Conservation (phyloP, 352 stramenopile species). For the Pythium aphanidermatum region DNA sequence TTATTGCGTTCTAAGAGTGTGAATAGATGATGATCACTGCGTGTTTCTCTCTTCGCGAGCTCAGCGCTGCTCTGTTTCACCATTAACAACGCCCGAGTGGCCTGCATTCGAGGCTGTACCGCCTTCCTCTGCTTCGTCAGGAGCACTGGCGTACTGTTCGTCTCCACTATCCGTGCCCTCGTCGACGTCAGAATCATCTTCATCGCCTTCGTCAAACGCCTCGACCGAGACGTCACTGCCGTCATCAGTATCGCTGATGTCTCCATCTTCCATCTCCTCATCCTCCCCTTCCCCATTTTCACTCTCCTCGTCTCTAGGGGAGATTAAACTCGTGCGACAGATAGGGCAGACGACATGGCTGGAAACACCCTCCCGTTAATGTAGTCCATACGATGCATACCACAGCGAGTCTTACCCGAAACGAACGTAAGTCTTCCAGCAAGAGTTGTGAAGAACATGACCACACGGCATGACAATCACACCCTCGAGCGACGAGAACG, state of each 20-base stretch:
- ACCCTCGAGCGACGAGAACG: slow-evolving; percentile 68
- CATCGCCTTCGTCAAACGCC: slow-evolving; percentile 7
- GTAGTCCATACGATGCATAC: background rate
- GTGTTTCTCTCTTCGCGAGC: too few species aligned
- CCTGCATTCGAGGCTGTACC: too few species aligned
- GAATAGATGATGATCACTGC: too few species aligned
- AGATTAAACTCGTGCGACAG: slow-evolving; percentile 51
- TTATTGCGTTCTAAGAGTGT: too few species aligned
- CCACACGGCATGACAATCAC: slow-evolving; percentile 68
- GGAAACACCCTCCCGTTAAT: background rate
- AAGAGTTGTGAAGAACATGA: slow-evolving; percentile 68
- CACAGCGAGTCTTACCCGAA: slow-evolving; percentile 30
- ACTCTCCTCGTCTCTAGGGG: slow-evolving; percentile 25
- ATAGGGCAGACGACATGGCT: slow-evolving; percentile 59
- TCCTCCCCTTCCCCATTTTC: slow-evolving; percentile 16
- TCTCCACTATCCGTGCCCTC: slow-evolving; percentile 7
- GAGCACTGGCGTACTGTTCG: background rate
- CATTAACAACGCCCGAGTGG: too few species aligned
- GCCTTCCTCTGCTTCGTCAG: slow-evolving; percentile 15
- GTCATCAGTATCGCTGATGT: slow-evolving; percentile 6
- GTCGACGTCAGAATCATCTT: slow-evolving; percentile 4
- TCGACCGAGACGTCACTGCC: background rate
- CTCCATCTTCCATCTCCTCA: slow-evolving; percentile 10
- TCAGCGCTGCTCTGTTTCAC: too few species aligned
- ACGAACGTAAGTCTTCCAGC: slow-evolving; percentile 55